Base-by-base conservation (phyloP, 495 filamentous ascomycete genomes). In the Bryoglossum gracile region DNA sequence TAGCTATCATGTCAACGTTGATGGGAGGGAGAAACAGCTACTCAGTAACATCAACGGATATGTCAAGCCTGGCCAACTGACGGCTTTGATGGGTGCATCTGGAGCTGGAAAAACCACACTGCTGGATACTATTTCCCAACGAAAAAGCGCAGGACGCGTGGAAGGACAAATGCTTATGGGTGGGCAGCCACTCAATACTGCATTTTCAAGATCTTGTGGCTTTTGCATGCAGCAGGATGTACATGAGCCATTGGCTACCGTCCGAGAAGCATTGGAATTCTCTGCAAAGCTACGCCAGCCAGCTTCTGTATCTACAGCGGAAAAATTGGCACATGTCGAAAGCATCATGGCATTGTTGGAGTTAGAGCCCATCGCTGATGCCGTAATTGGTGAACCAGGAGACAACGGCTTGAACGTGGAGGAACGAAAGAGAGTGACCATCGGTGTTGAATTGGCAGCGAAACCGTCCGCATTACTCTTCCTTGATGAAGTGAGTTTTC, bases 201-300 rank as follows among this genome's bases (percentile, higher is more conserved):
- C 84, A 19, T 95, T 94, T 64, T 86, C 90, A 58, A 76, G 89
- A 17, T 75, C 76, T 16, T 91, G 87, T 28, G 89, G 89, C 23
- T 94, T 87, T 65, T 87, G 85, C 55, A 80, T 94, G 62, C 89
- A 95, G 63, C 86, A 86, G 69, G 89, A 95, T 67, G 57, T 94
- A 16, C 89, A 94, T 60, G 81, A 84, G 50, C 62, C 59, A 3
- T 71, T 64, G 1, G 66, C 71, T 0, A 74, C 73, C 0, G 67
- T 76, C 5, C 53, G 61, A 44, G 73, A 74, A 51, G 73, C 73
- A 5, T 51, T 76, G 0, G 50, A 68, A 0, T 76, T 76, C 38
- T 74, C 71, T 21, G 73, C 73, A 1, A 46, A 74, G 24, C 63
- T 76, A 24, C 68, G 73, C 3, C 73, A 76, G 46, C 62, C 64